Conservation (phyloP, 2,329 filamentous ascomycete genomes). For the Cladophialophora carrionii region DNA sequence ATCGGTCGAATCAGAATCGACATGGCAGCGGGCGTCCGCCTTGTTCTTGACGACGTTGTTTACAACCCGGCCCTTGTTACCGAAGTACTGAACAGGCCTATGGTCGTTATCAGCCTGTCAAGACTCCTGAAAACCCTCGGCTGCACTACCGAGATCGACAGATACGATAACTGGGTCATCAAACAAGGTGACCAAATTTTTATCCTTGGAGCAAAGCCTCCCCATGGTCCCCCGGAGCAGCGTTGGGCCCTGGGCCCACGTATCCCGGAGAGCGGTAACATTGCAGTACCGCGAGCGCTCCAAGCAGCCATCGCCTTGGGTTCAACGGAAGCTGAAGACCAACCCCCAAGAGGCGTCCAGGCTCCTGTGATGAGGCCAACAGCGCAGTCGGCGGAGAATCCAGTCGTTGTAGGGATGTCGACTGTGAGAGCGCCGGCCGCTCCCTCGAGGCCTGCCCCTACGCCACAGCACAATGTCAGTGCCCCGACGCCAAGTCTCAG, state of each 20-base stretch:
- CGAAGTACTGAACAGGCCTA: not conserved
- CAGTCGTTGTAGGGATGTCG: not conserved
- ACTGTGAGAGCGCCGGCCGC: not conserved
- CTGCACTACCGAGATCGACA: not conserved
- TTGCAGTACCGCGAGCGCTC: not conserved
- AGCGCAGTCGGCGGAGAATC: not conserved
- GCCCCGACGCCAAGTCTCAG: not conserved
- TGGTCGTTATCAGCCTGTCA: conserved; percentile 1
- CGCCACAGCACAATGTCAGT: not conserved
- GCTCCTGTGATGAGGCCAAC: not conserved
- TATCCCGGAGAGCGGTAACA: not conserved
- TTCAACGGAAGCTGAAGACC: not conserved
- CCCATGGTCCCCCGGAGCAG: not conserved
- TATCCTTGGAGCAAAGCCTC: not conserved
- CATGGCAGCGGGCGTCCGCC: not conserved
- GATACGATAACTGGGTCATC: not conserved
- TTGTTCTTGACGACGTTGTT: conserved; percentile 11
- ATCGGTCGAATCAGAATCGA: conserved; percentile 1
- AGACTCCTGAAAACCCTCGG: not conserved
- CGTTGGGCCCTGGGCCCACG: not conserved
- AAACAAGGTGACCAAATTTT: not conserved
- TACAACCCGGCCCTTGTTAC: not conserved
- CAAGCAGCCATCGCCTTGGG: not conserved
- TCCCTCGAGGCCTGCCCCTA: not conserved
- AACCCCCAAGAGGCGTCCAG: not conserved